A percentile compares a stretch with the other conserved stretches of the same genome.
Evolutionary conservation across 805 yeast species (phyloP).

Genomic region (Candida xiaguanensis): DNA sequence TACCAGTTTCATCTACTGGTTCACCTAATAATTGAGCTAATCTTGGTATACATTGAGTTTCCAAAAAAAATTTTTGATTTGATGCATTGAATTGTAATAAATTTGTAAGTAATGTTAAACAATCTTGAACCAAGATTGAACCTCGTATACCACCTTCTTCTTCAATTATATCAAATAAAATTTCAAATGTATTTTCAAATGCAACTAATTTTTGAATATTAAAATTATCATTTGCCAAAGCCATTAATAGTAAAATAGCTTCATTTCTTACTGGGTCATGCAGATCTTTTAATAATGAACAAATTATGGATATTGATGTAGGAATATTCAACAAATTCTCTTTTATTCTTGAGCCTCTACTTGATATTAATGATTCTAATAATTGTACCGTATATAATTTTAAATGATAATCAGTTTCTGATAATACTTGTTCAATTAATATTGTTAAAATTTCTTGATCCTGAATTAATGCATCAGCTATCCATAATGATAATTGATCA

Average conservation of each 20-base stretch:
- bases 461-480: constrained; percentile 88
- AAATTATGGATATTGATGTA: constrained; percentile 74
- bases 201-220: constrained; percentile 92
- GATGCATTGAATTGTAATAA: constrained; percentile 79
- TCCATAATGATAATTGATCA: constrained; percentile 91
- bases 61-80: constrained; percentile 85
- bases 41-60: constrained; percentile 72
- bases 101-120: constrained; percentile 69
- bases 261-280: constrained; percentile 89
- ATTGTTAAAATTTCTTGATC: constrained; percentile 24
- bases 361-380: constrained; percentile 74
- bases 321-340: constrained; percentile 72
- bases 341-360: constrained; percentile 71
- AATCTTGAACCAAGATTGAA: constrained; percentile 86
- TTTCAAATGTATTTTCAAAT: constrained; percentile 88
- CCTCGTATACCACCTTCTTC: constrained; percentile 90
- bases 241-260: constrained; percentile 76
- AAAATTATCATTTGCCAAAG: constrained; percentile 73
- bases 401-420: constrained; percentile 67
- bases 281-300: constrained; percentile 42
- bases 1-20: constrained; percentile 40
- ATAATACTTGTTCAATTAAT: constrained; percentile 38
- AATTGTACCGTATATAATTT: constrained; percentile 80
- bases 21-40: constrained; percentile 61
- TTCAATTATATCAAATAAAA: constrained; percentile 69